Base-by-base conservation (phyloP, 2,329 filamentous ascomycete genomes). In the Xylariales sp. region DNA sequence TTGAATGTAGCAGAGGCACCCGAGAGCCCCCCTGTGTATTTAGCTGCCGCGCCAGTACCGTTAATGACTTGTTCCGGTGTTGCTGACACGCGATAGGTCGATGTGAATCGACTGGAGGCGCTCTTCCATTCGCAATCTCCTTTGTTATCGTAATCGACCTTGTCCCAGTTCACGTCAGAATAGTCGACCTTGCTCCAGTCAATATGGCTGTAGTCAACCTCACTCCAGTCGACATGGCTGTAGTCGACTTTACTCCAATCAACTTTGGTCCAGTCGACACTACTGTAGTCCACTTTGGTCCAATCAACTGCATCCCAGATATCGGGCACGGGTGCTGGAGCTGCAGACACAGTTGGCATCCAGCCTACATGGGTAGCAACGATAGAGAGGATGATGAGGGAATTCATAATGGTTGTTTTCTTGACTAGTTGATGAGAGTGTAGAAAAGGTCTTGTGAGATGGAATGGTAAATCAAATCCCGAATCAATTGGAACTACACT, bases 11-110 rank as follows among this genome's bases (percentile, higher is more conserved):
- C 73, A 24, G 56, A 54, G 27, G 68, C 63, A 23, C 68, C 67
- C 27, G 57, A 48, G 11, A 70, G 55, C 6, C 70, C 69, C 18
- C 63, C 64, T 1, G 59, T 64, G 8, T 17, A 16, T 10, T 11
- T 30, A 5, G 19, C 16, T 11, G 32, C 32, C 37, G 52, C 39
- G 37, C 57, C 62, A 5, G 60, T 61, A 32, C 53, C 54, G 44
- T 69, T 61, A 45, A 74, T 65, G 41, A 76, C 71, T 47, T 76
- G 60, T 29, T 70, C 60, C 1, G 71, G 71, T 4, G 59, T 67
- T 13, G 73, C 72, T 29, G 62, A 52, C 40, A 76, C 56, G 28
- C 61, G 47, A 58, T 66, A 75, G 40, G 62, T 67, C 14, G 66
- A 69, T 40, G 72, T 73, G 59, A 74, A 77, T 43, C 15, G 19